Base-by-base conservation (phyloP, 441 rosid species). In the Jatropha multifida region DNA sequence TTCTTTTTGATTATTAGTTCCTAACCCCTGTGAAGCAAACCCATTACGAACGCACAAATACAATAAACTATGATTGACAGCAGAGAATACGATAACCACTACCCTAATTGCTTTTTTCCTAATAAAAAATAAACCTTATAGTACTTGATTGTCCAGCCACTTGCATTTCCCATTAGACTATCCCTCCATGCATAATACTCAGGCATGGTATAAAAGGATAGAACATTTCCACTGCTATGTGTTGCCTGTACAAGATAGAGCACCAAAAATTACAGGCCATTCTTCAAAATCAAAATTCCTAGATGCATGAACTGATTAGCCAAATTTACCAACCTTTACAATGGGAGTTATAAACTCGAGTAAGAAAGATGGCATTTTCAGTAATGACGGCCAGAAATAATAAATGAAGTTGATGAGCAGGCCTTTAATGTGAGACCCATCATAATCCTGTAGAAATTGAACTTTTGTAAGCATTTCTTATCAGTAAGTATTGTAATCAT, bases 351-450 rank as follows among this genome's bases (percentile, higher is more conserved):
- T 90, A 71, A 96, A 96, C 88, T 94, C 98, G 61, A 96, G 94
- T 46, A 96, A 60, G 89, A 96, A 96, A 18, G 99, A 90, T 55
- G 90, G 93, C 81, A 92, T 81, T 85, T 77, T 92, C 64, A 96
- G 88, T 82, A 96, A 84, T 15, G 99, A 85, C 13, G 98, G 99
- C 99, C 99, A 96, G 83, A 94, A 96, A 72, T 94, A 86, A 81
- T 96, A 97, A 72, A 96, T 88, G 71, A 96, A 94, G 74, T 96
- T 96, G 71, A 96, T 96, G 80, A 96, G 73, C 73, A 96, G 85
- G 15, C 99, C 99, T 83, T 96, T 96, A 40, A 96, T 96, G 76
- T 96, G 99, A 20, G 98, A 96, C 64, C 98, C 99, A 81, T 96
- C 98, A 75, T 94, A 93, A 85, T 96, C 99, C 99, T 96, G 87